Conservation (phyloP, 768 basidiomycete species). For the Hemileccinum impolitum region DNA sequence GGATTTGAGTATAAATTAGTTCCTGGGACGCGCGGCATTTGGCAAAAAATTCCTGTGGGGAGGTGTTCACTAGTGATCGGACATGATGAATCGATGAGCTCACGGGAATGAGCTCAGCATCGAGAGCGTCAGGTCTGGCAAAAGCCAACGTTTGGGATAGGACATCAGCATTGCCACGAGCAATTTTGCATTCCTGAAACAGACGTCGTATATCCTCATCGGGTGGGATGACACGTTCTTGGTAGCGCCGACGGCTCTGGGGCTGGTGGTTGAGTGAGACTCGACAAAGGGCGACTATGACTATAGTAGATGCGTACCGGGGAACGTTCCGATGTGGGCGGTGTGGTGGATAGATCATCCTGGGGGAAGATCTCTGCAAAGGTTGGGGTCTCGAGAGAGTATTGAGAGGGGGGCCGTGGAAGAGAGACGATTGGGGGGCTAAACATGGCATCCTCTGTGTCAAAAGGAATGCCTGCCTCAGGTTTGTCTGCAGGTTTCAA, state of each 20-base stretch:
- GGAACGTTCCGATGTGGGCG: constrained; percentile 25
- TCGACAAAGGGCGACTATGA: neutral
- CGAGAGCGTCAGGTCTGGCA: constrained; percentile 68
- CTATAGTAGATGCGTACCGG: constrained; percentile 12
- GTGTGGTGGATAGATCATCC: constrained; percentile 25
- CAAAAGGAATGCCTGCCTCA: constrained; percentile 78
- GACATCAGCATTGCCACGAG: constrained; percentile 73
- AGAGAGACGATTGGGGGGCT: constrained; percentile 50
- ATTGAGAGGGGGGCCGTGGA: constrained; percentile 29
- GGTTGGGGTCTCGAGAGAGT: constrained; percentile 34
- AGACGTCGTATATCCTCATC: constrained; percentile 85
- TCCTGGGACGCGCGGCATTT: constrained; percentile 84
- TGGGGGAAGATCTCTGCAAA: constrained; percentile 35
- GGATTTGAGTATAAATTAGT: constrained; percentile 81
- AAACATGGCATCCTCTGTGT: constrained; percentile 78
- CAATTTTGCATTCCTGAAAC: constrained; percentile 83
- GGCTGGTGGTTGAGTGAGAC: neutral
- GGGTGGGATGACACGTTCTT: constrained; percentile 52
- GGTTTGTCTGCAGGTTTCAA: constrained; percentile 80
- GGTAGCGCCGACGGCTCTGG: constrained; percentile 14
- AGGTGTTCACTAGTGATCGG: neutral
- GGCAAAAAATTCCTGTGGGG: constrained; percentile 74
- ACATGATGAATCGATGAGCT: constrained; percentile 15
- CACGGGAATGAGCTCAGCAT: constrained; percentile 64
- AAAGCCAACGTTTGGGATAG: constrained; percentile 68